phyloP scores from a whole-genome alignment of 2,329 filamentous ascomycete species.

The Trichophyton verrucosum region DNA sequence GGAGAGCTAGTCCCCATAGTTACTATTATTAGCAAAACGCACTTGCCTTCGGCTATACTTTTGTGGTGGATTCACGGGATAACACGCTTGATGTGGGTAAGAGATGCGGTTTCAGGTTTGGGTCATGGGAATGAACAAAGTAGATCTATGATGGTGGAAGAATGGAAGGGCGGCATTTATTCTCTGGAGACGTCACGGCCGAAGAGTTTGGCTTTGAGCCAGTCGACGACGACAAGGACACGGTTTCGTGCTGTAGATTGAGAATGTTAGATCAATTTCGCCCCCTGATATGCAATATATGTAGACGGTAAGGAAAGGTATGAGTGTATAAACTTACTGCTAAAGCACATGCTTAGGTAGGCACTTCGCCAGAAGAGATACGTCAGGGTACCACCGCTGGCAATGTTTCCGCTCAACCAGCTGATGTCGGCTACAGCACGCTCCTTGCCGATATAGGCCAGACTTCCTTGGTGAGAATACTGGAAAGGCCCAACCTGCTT shows the following conservation, averaged over 20 bases:
- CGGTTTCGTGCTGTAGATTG: slow-evolving; percentile 69
- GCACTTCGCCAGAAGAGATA: slow-evolving; percentile 98
- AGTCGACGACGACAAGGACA: slow-evolving; percentile 83
- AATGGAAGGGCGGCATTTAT: slow-evolving; percentile 20
- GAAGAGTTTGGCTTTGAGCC: slow-evolving; percentile 93
- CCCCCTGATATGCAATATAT: neutral
- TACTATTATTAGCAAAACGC: neutral
- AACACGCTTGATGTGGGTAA: neutral
- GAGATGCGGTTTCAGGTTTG: neutral
- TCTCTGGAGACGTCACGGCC: slow-evolving; percentile 67
- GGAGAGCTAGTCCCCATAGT: neutral
- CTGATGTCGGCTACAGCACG: slow-evolving; percentile 94
- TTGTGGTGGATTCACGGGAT: neutral
- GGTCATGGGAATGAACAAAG: neutral
- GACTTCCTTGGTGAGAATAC: slow-evolving; percentile 92
- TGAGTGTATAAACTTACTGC: slow-evolving; percentile 55
- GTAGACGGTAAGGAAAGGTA: neutral
- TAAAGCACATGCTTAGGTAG: slow-evolving; percentile 99
- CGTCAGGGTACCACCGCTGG: slow-evolving; percentile 81
- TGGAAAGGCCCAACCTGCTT: slow-evolving; percentile 96
- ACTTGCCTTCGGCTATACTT: neutral
- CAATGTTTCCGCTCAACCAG: slow-evolving; percentile 95
- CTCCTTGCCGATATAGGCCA: slow-evolving; percentile 97
- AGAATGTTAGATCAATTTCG: neutral
- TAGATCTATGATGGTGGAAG: neutral